These are phyloP conservation scores for Gracilariopsis chorda DNA, from an alignment of 23 red algal genomes.

Conservation along the genomic window DNA sequence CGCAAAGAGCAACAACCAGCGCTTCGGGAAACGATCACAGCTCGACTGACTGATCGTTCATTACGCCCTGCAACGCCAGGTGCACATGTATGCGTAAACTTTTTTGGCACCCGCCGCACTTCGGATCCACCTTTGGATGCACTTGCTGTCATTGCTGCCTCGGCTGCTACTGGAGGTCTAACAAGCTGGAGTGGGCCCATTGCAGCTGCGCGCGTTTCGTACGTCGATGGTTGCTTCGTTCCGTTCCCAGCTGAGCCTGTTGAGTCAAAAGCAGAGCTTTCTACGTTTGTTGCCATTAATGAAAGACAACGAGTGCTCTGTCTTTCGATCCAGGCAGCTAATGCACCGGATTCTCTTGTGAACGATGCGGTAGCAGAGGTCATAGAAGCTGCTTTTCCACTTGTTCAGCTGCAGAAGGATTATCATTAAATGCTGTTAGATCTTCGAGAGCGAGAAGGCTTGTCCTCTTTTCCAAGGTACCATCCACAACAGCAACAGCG, in stretches of 20 bases:
- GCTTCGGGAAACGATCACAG: conserved; percentile 65
- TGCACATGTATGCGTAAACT: conserved; percentile 58
- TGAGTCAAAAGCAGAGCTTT: not conserved
- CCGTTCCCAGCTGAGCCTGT: conserved; percentile 3
- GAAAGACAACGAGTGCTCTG: not conserved
- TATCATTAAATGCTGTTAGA: not conserved
- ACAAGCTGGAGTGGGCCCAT: conserved; percentile 18
- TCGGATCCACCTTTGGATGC: conserved; percentile 50
- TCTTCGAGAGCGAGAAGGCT: conserved; percentile 14
- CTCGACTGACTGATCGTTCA: conserved; percentile 84
- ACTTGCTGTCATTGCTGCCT: conserved; percentile 75
- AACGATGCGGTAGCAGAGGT: conserved; percentile 14
- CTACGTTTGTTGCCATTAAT: conserved; percentile 44
- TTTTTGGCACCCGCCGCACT: conserved; percentile 39
- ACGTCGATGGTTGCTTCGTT: conserved; percentile 29
- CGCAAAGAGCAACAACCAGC: conserved; percentile 69
- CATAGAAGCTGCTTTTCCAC: not conserved
- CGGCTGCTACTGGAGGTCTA: conserved; percentile 42
- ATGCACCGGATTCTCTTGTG: not conserved
- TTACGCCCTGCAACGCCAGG: conserved; percentile 55
- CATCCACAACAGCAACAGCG: not conserved
- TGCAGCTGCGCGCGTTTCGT: conserved; percentile 37
- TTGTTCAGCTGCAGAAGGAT: conserved; percentile 30
- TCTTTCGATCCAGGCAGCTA: conserved; percentile 10
- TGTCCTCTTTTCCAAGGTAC: conserved; percentile 28